Evolutionary conservation across 2,329 filamentous ascomycete genomes (phyloP), one percentile per base, ranked within the genome.

Genomic region (Colletotrichum sp.): DNA sequence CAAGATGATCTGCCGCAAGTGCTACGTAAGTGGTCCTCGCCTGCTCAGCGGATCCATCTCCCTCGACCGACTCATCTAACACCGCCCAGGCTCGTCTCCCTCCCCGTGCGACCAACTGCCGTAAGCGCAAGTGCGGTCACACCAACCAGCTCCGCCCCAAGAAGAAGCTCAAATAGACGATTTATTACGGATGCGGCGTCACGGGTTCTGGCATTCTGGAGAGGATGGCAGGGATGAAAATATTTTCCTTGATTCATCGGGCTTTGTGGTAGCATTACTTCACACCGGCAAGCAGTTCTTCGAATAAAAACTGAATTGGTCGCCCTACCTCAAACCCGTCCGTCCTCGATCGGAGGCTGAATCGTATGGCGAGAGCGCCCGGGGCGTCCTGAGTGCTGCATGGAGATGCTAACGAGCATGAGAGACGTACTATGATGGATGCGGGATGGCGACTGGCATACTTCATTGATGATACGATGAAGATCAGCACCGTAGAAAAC

Each of bases 1-100:
- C 83, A 98, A 98, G 94, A 96, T 96, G 94, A 98, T 99, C 90
- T 99, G 97, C 95, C 96, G 97, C 92, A 99, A 99, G 95, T 99
- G 97, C 95, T 99, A 99, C 90, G 95, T 97, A 93, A 84, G 94
- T 93, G 75, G 63, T 76, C 26, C 64, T 28, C 12, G 26, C 10
- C 18, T 21, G 30, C 32, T n/a, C 49, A 39, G 34, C 18, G 63
- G 15, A 52, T 21, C n/a, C n/a, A 13, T 52, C 18, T 18, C 12
- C n/a, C 8, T 30, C 21, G 28, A 13, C n/a, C 24, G 8, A 36
- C 4, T 4, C 28, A 34, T 24, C 64, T 77, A 66, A 70, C 71
- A 63, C 8, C n/a, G 5, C 16, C 8, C 39, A 92, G 90, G 92
- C 92, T 79, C 96, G 96, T 88, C 96, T 99, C 80, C 96, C 96